These are phyloP conservation scores for Yarrowia porcina DNA, from an alignment of 805 yeast species.

Conservation along the genomic window DNA sequence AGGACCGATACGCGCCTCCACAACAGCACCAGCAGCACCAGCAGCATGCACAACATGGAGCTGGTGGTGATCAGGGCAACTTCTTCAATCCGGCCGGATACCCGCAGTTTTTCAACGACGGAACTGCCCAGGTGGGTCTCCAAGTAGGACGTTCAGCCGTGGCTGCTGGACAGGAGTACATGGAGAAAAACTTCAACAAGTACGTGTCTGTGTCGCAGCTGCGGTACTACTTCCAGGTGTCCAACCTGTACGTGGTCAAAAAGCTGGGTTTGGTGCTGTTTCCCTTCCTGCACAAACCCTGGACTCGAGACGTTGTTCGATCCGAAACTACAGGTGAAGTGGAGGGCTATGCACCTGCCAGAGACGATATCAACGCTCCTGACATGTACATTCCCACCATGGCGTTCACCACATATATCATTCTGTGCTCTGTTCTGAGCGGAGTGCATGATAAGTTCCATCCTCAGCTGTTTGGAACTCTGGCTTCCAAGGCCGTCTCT, in stretches of 20 bases:
- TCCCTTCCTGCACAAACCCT: constrained; percentile 81
- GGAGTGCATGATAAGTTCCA: constrained; percentile 89
- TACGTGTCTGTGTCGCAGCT: constrained; percentile 54
- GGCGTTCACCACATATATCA: constrained; percentile 84
- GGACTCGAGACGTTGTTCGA: constrained; percentile 58
- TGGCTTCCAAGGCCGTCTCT: constrained; percentile 82
- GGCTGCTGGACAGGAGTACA: constrained; percentile 71
- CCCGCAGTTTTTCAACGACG: constrained; percentile 60
- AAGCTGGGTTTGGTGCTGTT: constrained; percentile 72
- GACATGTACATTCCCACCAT: constrained; percentile 93
- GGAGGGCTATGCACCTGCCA: constrained; percentile 65
- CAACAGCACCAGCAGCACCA: constrained; percentile 33
- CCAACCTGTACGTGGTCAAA: constrained; percentile 76
- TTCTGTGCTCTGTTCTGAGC: constrained; percentile 76
- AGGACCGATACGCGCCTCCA: constrained; percentile 30
- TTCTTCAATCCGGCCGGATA: constrained; percentile 31
- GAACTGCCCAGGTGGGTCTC: constrained; percentile 78
- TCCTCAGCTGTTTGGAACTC: constrained; percentile 85
- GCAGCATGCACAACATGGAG: constrained; percentile 28
- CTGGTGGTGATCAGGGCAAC: constrained; percentile 36
- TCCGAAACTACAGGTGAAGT: constrained; percentile 41
- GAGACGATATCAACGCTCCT: constrained; percentile 88
- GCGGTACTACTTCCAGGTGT: constrained; percentile 86
- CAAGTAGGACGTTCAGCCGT: constrained; percentile 86
- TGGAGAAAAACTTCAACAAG: constrained; percentile 63